Evolutionary conservation across 805 yeast genomes (phyloP).

Genomic region (Yamadazyma endophytica): DNA sequence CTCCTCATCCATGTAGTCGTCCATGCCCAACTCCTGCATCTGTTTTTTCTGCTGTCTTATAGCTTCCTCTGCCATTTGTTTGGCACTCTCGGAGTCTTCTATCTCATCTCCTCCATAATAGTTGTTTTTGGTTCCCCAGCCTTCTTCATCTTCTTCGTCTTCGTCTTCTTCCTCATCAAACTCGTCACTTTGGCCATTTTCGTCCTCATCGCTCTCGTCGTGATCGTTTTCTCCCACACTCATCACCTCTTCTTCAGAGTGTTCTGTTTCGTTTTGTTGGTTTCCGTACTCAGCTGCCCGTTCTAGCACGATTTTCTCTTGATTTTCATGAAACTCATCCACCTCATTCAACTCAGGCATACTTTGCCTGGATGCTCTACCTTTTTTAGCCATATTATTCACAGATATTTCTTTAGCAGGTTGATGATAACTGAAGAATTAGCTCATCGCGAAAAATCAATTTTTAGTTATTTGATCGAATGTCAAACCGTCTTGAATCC

Average conservation of each 20-base stretch:
- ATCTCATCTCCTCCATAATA: constrained; percentile 62
- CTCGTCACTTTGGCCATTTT: constrained; percentile 40
- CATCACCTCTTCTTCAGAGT: constrained; percentile 48
- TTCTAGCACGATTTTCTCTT: constrained; percentile 53
- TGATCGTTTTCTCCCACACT: constrained; percentile 24
- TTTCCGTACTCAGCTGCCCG: constrained; percentile 47
- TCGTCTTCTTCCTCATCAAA: constrained; percentile 22
- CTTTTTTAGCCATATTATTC: constrained; percentile 16
- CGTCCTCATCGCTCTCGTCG: constrained; percentile 24
- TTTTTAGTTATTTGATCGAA: too few species aligned
- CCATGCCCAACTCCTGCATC: constrained; percentile 69
- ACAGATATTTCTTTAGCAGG: too few species aligned
- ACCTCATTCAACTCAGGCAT: constrained; percentile 57
- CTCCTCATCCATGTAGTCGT: constrained; percentile 61
- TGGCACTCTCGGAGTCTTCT: constrained; percentile 74
- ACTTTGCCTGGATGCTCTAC: constrained; percentile 8
- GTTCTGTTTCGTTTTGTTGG: constrained; percentile 15
- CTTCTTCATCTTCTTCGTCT: constrained; percentile 27
- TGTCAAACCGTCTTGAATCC: constrained; percentile 42
- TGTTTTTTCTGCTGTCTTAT: constrained; percentile 73
- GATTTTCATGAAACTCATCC: constrained; percentile 60
- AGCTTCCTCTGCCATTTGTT: constrained; percentile 83
- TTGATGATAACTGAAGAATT: constrained; percentile 1
- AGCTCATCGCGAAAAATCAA: constrained; percentile 6
- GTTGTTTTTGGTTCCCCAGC: constrained; percentile 42